Percentiles rank a stretch among this genome's conserved stretches.
Conservation (phyloP, 2,329 filamentous ascomycete species). For the Aspergillus tamarii region DNA sequence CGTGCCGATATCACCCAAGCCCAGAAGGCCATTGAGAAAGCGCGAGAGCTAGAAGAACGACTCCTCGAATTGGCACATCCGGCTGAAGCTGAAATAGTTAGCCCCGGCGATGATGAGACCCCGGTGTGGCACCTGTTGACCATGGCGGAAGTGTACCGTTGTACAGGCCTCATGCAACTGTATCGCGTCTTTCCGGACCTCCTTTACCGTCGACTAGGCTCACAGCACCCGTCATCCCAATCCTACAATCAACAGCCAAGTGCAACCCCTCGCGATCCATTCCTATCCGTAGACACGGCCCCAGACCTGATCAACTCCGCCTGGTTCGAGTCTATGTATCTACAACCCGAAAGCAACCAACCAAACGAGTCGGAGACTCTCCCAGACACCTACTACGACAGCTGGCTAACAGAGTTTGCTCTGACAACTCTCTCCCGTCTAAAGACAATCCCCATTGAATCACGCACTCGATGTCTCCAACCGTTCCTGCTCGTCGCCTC, state of each 20-base stretch:
- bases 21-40: slow-evolving; percentile 40
- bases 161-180: slow-evolving; percentile 56
- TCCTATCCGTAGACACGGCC: slow-evolving; percentile 28
- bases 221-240: slow-evolving; percentile 10
- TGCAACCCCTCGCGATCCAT: slow-evolving; percentile 28
- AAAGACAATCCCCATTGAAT: slow-evolving; percentile 55
- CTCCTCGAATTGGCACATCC: slow-evolving; percentile 53
- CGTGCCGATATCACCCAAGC: slow-evolving; percentile 37
- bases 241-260: slow-evolving; percentile 11
- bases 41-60: slow-evolving; percentile 50
- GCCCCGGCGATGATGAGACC: slow-evolving; percentile 57
- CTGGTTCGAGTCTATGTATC: slow-evolving; percentile 22
- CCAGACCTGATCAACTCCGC: slow-evolving; percentile 22
- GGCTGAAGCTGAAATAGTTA: slow-evolving; percentile 50
- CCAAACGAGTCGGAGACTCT: slow-evolving; percentile 30
- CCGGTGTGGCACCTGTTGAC: slow-evolving; percentile 57
- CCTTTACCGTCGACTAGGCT: slow-evolving; percentile 47
- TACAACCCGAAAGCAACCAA: slow-evolving; percentile 6
- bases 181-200: slow-evolving; percentile 59
- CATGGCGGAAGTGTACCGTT: slow-evolving; percentile 58
- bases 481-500: slow-evolving; percentile 56
- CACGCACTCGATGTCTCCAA: slow-evolving; percentile 58
- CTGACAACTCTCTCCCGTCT: slow-evolving; percentile 55
- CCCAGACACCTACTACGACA: slow-evolving; percentile 28
- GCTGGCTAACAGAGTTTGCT: slow-evolving; percentile 56